Evolutionary conservation across 2,329 filamentous ascomycete genomes (phyloP).

Genomic region (Kalmusia sp.): DNA sequence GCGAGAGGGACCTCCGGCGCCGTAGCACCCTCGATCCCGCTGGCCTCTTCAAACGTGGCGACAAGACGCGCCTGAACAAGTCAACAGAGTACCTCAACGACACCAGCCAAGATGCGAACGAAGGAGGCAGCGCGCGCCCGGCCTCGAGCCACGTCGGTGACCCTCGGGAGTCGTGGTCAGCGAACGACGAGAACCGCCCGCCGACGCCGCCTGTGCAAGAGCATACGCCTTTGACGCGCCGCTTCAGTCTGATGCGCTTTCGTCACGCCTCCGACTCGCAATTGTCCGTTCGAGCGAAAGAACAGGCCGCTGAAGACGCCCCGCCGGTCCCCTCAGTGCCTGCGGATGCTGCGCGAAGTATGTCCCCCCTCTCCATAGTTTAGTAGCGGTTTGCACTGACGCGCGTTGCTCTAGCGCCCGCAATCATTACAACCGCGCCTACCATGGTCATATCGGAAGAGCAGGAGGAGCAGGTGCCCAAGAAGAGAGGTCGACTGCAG

Average conservation of each 20-base stretch:
- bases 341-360: slow-evolving; percentile 30
- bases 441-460: slow-evolving; percentile 59
- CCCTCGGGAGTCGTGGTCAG: slow-evolving; percentile 25
- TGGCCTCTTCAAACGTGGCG: slow-evolving; percentile 44
- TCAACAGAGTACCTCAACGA: slow-evolving; percentile 35
- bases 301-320: slow-evolving; percentile 68
- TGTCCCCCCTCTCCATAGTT: slow-evolving; percentile 13
- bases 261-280: slow-evolving; percentile 94
- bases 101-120: slow-evolving; percentile 37
- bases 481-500: slow-evolving; percentile 42
- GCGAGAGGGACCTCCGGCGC: slow-evolving; percentile 52
- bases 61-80: slow-evolving; percentile 30
- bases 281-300: slow-evolving; percentile 76
- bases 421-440: slow-evolving; percentile 91
- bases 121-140: slow-evolving; percentile 42
- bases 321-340: slow-evolving; percentile 53
- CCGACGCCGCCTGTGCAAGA: slow-evolving; percentile 44
- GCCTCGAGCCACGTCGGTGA: slow-evolving; percentile 23
- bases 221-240: slow-evolving; percentile 51
- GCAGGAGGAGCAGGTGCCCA: slow-evolving; percentile 26
- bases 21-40: slow-evolving; percentile 53
- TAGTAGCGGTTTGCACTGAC: slow-evolving; percentile 29
- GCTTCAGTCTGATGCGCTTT: slow-evolving; percentile 77
- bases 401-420: slow-evolving; percentile 52
- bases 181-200: slow-evolving; percentile 24